These are phyloP conservation scores for Colletotrichum somersetense DNA, from an alignment of 2,329 filamentous ascomycete species.

Conservation along the genomic window DNA sequence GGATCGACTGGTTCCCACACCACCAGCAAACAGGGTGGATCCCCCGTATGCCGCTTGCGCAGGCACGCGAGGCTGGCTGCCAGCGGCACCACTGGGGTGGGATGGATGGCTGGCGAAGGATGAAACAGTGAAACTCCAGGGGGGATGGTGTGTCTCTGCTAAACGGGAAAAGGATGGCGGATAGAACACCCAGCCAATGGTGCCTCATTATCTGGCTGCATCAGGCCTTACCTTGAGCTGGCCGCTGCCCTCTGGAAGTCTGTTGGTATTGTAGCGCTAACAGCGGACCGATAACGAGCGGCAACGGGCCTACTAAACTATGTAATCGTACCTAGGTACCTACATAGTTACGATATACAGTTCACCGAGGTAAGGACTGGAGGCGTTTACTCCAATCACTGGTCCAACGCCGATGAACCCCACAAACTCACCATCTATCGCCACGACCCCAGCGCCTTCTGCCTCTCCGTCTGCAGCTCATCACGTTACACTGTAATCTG, in stretches of 20 bases:
- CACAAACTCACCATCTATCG: conserved; percentile 13
- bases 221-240: not conserved
- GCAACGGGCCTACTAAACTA: not conserved
- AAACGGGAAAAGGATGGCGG: conserved; percentile 26
- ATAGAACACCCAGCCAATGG: conserved; percentile 36
- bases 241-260: conserved; percentile 10
- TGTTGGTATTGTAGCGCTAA: not conserved
- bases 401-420: conserved; percentile 25
- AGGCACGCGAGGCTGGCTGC: conserved; percentile 39
- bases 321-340: no score
- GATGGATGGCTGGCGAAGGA: conserved; percentile 39
- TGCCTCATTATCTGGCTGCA: conserved; percentile 14
- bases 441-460: not conserved
- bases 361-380: not conserved
- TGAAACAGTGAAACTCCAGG: conserved; percentile 43
- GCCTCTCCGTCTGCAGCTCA: conserved; percentile 18
- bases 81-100: conserved; percentile 36
- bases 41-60: conserved; percentile 38
- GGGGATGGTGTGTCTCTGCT: conserved; percentile 27
- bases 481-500: conserved; percentile 32
- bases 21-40: conserved; percentile 34
- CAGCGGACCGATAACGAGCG: conserved; percentile 1
- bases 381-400: conserved; percentile 24
- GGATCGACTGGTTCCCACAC: conserved; percentile 38
- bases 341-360: no score